Conservation (phyloP, 352 stramenopile genomes). For the Phytophthora pluvialis region DNA sequence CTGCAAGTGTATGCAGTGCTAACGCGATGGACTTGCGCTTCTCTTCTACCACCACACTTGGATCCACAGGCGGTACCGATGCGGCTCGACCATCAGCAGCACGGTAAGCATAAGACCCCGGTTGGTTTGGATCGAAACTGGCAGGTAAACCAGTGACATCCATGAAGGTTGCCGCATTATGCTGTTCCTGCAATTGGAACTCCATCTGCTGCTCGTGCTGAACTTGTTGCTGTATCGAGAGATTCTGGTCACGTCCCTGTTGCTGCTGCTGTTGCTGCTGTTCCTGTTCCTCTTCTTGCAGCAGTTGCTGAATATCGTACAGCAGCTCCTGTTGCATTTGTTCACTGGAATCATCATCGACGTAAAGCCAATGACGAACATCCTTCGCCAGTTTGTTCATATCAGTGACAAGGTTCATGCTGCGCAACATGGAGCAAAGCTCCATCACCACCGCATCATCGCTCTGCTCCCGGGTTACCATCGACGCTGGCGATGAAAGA, state of each 20-base stretch:
- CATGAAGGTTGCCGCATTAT: constrained; percentile 14
- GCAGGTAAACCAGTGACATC: constrained; percentile 10
- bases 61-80: constrained; percentile 5
- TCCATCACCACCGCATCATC: constrained; percentile 49
- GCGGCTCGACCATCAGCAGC: constrained; percentile 2
- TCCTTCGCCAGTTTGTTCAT: constrained; percentile 46
- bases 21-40: constrained; percentile 41
- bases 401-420: constrained; percentile 34
- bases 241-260: constrained; percentile 5
- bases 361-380: constrained; percentile 45
- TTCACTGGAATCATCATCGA: constrained; percentile 55
- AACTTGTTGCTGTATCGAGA: constrained; percentile 7
- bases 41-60: constrained; percentile 20
- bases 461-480: constrained; percentile 20
- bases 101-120: constrained; percentile 9
- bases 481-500: background rate
- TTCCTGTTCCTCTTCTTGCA: constrained; percentile 44
- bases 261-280: constrained; percentile 13
- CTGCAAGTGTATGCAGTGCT: constrained; percentile 40
- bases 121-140: constrained; percentile 13
- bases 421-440: constrained; percentile 46
- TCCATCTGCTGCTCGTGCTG: constrained; percentile 15
- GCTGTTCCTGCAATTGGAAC: constrained; percentile 22
- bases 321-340: constrained; percentile 60
- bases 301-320: constrained; percentile 46